Evolutionary conservation across 2,329 filamentous ascomycete genomes (phyloP), one percentile per base, ranked within the genome.

Genomic region (Clarireedia homoeocarpa): DNA sequence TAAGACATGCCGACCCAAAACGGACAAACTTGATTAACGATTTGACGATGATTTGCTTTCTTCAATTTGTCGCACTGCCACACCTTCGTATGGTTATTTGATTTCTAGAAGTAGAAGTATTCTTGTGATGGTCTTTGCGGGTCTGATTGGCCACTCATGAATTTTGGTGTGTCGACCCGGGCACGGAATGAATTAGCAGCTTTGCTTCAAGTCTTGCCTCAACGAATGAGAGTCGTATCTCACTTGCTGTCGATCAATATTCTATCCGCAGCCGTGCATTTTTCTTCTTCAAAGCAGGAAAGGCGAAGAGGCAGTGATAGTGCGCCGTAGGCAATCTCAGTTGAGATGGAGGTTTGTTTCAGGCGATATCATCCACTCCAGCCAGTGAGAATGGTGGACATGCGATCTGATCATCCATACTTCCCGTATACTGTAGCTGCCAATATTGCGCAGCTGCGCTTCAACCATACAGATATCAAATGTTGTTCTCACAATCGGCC

Each of bases 321-420:
- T 49, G 30, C 17, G 10, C 12, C 30, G 30, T 26, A 48, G 14
- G 51, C 17, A 24, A 47, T 26, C 12, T 30, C 39, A 34, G 40
- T 39, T 49, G 52, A 54, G 26, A 49, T 36, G 36, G 52, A 26
- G 39, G 52, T 15, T 39, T 54, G 52, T 54, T 44, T 54, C 52
- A 54, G 52, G 52, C 45, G 45, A 54, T 42, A 27, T 20, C 26
- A 50, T 50, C 38, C 36, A 20, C 20, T n/a, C 23, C 14, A 23
- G 26, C 51, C 40, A 53, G 47, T 47, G 34, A 39, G 48, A 40
- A 36, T 27, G 36, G 24, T 39, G 38, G 14, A 40, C 15, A 38
- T 49, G 47, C 24, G 38, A 26, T 27, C 30, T 34, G 30, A 34
- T 34, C 30, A 34, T 34, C 30, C 30, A 34, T 34, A 34, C 30